Conservation (phyloP, 176 grass and related monocot species). For the Poa annua region DNA sequence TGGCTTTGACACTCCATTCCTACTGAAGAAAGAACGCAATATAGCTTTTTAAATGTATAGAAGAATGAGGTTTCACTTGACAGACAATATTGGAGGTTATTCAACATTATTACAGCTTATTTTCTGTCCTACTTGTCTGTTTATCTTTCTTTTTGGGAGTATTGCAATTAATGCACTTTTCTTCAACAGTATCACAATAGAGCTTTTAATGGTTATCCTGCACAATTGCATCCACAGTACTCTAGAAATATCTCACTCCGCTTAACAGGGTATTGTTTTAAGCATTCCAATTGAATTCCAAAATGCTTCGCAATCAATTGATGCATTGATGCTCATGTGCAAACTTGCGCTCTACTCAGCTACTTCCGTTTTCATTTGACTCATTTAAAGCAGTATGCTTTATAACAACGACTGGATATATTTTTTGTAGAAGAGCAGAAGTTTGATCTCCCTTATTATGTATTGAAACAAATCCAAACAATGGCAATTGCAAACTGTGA, state of each 20-base stretch:
- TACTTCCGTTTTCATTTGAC: background rate
- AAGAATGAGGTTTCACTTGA: background rate
- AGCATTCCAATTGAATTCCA: background rate
- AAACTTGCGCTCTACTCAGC: background rate
- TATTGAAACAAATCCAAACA: background rate
- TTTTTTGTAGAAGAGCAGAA: slow-evolving; percentile 1
- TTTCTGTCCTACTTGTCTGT: background rate
- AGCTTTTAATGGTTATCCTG: background rate
- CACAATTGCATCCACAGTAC: background rate
- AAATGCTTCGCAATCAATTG: background rate
- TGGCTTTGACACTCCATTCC: background rate
- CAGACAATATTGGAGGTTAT: background rate
- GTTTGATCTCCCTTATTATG: background rate
- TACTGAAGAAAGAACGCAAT: background rate
- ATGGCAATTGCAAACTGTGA: background rate
- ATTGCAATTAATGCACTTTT: background rate
- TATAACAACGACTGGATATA: slow-evolving; percentile 9
- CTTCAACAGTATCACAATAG: background rate
- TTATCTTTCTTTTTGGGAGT: background rate
- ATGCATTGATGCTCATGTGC: background rate
- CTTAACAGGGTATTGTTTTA: background rate
- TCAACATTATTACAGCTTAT: background rate
- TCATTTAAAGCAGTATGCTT: background rate
- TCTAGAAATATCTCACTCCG: background rate
- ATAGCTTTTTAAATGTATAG: background rate